Percentiles rank a stretch among this genome's conserved stretches.
Conservation (phyloP, 257 asterid species). For the Hygrophila difformis region DNA sequence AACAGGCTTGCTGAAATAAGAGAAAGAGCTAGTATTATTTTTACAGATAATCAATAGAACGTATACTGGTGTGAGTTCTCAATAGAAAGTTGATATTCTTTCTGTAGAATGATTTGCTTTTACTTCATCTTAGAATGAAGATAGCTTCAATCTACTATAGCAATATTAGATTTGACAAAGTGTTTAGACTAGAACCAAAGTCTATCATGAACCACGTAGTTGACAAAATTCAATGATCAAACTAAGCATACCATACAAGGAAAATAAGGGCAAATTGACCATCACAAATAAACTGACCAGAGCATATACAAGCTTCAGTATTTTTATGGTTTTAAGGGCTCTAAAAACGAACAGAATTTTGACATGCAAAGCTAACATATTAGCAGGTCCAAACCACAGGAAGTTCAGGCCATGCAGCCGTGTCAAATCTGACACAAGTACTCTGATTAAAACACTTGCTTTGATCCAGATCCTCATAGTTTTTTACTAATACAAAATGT, state of each 20-base stretch:
- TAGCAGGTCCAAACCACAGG: neutral
- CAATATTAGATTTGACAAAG: neutral
- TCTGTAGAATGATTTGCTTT: no score
- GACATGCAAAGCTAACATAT: neutral
- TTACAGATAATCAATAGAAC: no score
- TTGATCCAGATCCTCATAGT: no score
- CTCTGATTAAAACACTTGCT: no score
- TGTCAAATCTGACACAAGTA: neutral
- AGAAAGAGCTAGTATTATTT: slow-evolving; percentile 9
- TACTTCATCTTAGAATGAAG: slow-evolving; percentile 8
- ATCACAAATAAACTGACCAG: neutral
- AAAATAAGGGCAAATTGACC: neutral
- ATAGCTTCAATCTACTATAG: neutral
- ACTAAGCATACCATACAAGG: neutral
- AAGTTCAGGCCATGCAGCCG: neutral
- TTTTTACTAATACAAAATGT: no score
- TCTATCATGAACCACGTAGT: no score
- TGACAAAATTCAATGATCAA: neutral
- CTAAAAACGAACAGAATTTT: neutral
- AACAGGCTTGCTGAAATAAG: slow-evolving; percentile 72
- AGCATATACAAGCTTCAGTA: neutral
- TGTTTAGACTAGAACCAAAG: neutral
- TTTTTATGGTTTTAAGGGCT: neutral
- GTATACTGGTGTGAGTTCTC: no score
- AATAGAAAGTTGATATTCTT: no score